Conservation (phyloP, 2,329 filamentous ascomycete genomes). For the Canariomyces notabilis region DNA sequence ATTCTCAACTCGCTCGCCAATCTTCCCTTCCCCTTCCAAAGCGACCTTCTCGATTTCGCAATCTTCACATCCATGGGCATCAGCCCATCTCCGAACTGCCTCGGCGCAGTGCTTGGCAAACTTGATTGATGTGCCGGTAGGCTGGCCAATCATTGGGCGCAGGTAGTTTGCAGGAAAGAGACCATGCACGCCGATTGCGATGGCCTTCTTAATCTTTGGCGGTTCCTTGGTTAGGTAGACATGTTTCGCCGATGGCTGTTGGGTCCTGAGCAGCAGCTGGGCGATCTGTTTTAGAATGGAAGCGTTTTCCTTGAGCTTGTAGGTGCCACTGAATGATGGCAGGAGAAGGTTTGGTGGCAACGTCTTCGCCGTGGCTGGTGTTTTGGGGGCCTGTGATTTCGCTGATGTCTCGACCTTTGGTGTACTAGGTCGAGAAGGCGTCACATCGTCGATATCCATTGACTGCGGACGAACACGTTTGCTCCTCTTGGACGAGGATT, state of each 20-base stretch:
- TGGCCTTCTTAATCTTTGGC: conserved; percentile 72
- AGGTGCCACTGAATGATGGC: conserved; percentile 65
- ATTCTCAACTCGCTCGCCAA: conserved; percentile 81
- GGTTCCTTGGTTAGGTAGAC: conserved; percentile 65
- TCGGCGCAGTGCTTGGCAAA: conserved; percentile 85
- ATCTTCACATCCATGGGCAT: conserved; percentile 65
- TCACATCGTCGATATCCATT: conserved; percentile 41
- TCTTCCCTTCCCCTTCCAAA: conserved; percentile 89
- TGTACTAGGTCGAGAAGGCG: conserved; percentile 32
- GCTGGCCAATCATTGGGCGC: conserved; percentile 87
- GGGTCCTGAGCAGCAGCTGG: conserved; percentile 51
- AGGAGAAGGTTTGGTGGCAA: conserved; percentile 58
- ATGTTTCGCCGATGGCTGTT: conserved; percentile 59
- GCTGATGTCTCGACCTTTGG: conserved; percentile 30
- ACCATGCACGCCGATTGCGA: conserved; percentile 92
- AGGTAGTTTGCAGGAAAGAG: conserved; percentile 85
- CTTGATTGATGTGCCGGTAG: conserved; percentile 88
- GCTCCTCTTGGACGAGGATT: conserved; percentile 19
- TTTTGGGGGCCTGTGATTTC: conserved; percentile 24
- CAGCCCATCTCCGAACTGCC: conserved; percentile 78
- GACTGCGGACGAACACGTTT: conserved; percentile 45
- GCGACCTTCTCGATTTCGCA: conserved; percentile 89
- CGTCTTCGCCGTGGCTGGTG: conserved; percentile 34
- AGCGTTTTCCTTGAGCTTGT: conserved; percentile 60
- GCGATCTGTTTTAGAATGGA: conserved; percentile 65